These are phyloP conservation scores for Tricholomella constricta DNA, from an alignment of 768 basidiomycete species.

Conservation along the genomic window DNA sequence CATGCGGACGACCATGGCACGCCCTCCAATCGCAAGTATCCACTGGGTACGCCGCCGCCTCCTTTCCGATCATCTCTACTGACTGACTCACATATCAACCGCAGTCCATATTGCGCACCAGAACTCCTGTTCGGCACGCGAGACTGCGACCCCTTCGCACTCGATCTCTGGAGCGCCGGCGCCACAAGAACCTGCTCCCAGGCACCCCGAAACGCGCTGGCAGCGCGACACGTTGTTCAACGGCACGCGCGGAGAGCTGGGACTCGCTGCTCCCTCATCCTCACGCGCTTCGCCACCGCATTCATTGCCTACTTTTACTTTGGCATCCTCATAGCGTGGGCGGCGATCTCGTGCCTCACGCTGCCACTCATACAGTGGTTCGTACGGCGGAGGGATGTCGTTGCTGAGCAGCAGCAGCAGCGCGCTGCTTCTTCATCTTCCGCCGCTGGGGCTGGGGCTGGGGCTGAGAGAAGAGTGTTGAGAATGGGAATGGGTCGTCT, in stretches of 20 bases:
- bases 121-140: slow-evolving; percentile 82
- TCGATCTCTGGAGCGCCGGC: slow-evolving; percentile 87
- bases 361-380: slow-evolving; percentile 53
- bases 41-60: slow-evolving; percentile 62
- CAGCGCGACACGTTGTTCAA: slow-evolving; percentile 67
- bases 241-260: slow-evolving; percentile 74
- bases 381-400: slow-evolving; percentile 24
- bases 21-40: too few relatives aligned
- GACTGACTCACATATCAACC: not conserved
- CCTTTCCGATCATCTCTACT: not conserved
- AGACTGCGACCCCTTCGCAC: slow-evolving; percentile 66
- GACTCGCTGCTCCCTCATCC: slow-evolving; percentile 56
- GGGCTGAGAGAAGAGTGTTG: too few relatives aligned
- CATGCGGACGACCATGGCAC: too few relatives aligned
- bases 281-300: slow-evolving; percentile 34
- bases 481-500: too few relatives aligned
- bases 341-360: slow-evolving; percentile 53
- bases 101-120: slow-evolving; percentile 82
- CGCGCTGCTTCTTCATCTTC: too few relatives aligned
- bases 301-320: slow-evolving; percentile 47
- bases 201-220: slow-evolving; percentile 39
- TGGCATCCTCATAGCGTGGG: slow-evolving; percentile 60
- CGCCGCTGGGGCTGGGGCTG: too few relatives aligned
- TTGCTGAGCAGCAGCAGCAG: not conserved
- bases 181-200: slow-evolving; percentile 40